Evolutionary conservation across 2,329 filamentous ascomycete genomes (phyloP), one percentile per base, ranked within the genome.

Genomic region (Arachnomyces sp.): DNA sequence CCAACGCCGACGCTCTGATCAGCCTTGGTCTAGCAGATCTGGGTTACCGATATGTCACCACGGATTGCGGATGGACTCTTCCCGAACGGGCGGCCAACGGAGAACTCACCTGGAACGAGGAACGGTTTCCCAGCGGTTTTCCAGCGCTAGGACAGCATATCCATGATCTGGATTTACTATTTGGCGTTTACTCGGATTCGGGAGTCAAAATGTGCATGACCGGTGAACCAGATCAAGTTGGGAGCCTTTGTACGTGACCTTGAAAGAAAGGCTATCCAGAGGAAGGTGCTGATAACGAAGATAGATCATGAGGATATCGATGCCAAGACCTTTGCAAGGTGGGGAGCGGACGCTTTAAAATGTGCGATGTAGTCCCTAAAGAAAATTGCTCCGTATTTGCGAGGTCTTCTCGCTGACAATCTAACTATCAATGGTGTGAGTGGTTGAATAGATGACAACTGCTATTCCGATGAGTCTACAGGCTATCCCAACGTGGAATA

Each of bases 11-110:
- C 31, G 75, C 72, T 0, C 54, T 80, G 0, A 63, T 77, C 0
- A 67, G 73, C 32, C 58, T 73, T 0, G 74, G 73, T 0, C 63
- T 79, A 1, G 62, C 65, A 0, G 61, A 68, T 3, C 57, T 73
- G 0, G 77, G 78, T 4, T 81, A 82, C 49, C 65, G 60, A 2
- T 70, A 72, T 40, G 71, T 79, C 25, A 76, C 73, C 0, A 67
- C 69, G 0, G 78, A 81, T 48, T 80, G 75, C 39, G 77, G 78
- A 1, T 81, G 77, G 78, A 67, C 59, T 4, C 54, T 62, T 3
- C 43, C 55, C 2, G 50, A 65, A 28, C 55, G 67, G 13, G 49
- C 54, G 9, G 31, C 52, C 3, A 59, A 67, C 43, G 61, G 63
- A 11, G 60, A 60, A 12, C 55, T 71, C 44, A 61, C 62, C 9